A percentile compares a stretch with the other conserved stretches of the same genome.
Conservation (phyloP, 1,284 basidiomycete species). For the Vanrija sp. region DNA sequence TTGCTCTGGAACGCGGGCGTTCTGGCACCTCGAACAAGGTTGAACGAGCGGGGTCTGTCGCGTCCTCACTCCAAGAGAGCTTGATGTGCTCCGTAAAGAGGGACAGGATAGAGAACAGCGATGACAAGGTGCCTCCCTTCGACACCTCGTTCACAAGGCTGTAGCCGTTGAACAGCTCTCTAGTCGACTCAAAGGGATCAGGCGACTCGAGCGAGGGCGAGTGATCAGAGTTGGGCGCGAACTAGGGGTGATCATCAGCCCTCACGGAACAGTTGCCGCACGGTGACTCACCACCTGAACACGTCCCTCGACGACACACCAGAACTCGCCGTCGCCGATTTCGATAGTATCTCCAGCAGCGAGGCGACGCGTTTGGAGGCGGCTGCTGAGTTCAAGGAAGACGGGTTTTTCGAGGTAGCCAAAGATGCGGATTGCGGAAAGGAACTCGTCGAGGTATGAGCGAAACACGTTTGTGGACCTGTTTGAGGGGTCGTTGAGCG, state of each 20-base stretch:
- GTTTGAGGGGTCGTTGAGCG: slow-evolving; percentile 66
- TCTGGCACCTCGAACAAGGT: not conserved
- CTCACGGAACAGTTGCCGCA: not conserved
- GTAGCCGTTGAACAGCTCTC: slow-evolving; percentile 70
- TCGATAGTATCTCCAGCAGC: slow-evolving; percentile 86
- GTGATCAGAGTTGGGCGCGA: slow-evolving; percentile 54
- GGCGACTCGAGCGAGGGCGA: slow-evolving; percentile 21
- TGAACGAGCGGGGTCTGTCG: slow-evolving; percentile 10
- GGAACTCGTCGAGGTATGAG: slow-evolving; percentile 91
- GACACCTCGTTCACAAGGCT: slow-evolving; percentile 91
- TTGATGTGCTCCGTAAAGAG: slow-evolving; percentile 97
- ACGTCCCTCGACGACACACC: slow-evolving; percentile 88
- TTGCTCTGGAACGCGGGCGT: slow-evolving; percentile 21
- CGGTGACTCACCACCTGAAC: slow-evolving; percentile 48
- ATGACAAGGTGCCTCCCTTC: slow-evolving; percentile 90
- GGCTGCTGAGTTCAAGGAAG: slow-evolving; percentile 89
- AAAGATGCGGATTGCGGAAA: slow-evolving; percentile 89
- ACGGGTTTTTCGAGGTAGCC: slow-evolving; percentile 94
- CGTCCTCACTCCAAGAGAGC: slow-evolving; percentile 67
- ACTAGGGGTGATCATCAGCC: slow-evolving; percentile 43
- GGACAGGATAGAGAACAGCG: slow-evolving; percentile 89
- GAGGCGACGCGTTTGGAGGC: slow-evolving; percentile 83
- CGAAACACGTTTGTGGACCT: slow-evolving; percentile 66
- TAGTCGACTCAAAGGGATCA: slow-evolving; percentile 18
- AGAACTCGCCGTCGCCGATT: slow-evolving; percentile 82